phyloP scores from a whole-genome alignment of 176 grass and related monocot genomes.

The Triticum aestivum region DNA sequence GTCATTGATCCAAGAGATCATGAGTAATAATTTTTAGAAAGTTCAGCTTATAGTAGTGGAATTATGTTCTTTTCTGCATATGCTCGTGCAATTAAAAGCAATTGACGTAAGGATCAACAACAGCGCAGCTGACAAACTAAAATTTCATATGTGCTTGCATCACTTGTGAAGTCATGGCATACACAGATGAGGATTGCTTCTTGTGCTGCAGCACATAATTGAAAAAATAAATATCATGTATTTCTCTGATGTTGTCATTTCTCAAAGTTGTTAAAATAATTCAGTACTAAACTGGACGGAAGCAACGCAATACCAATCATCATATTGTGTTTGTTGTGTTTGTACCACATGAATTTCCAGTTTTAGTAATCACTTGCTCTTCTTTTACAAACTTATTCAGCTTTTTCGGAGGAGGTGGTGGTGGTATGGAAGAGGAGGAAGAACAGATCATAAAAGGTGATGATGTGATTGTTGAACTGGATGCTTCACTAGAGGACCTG shows the following conservation, averaged over 20 bases:
- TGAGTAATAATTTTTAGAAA: background rate
- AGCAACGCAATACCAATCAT: background rate
- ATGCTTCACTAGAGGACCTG: conserved; percentile 90
- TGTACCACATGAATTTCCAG: background rate
- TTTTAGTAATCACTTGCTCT: conserved; percentile 8
- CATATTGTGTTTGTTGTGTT: too few species aligned
- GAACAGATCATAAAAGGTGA: conserved; percentile 88
- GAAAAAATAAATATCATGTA: background rate
- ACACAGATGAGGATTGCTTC: background rate
- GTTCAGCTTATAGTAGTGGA: background rate
- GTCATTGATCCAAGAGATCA: background rate
- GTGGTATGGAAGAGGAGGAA: conserved; percentile 82
- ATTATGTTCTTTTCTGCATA: background rate
- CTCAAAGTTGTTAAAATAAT: background rate
- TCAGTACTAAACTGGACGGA: background rate
- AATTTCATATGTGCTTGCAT: background rate
- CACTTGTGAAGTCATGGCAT: background rate
- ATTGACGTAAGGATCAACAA: conserved; percentile 1
- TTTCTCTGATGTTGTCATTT: background rate
- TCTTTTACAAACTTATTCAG: conserved; percentile 38
- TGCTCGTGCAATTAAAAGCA: background rate
- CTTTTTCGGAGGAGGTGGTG: conserved; percentile 83
- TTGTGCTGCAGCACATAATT: background rate
- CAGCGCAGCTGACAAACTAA: background rate
- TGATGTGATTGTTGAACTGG: conserved; percentile 94